Base-by-base conservation (phyloP, 257 asterid species). In the Scutellaria galericulata region DNA sequence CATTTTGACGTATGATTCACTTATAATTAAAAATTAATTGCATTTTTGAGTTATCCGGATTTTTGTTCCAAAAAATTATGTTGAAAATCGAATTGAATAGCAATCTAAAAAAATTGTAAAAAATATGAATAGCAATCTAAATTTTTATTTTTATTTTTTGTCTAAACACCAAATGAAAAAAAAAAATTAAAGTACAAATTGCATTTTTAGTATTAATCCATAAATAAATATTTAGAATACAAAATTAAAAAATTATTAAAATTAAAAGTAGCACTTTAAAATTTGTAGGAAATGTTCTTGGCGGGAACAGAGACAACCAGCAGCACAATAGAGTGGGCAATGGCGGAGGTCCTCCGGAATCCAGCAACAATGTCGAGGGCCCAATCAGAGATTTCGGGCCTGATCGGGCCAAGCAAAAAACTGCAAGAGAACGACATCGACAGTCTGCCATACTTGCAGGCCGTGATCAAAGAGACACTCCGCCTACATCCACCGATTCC, bases 271-370 rank as follows among this genome's bases (percentile, higher is more conserved):
- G 27, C 27, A 24, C 18, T 5, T 51, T 0, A 35, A 54, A 12
- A n/a, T 9, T 58, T 53, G 72, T 62, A 78, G 83, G 83, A 85
- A 65, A 78, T 85, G 58, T 83, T 85, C 55, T 9, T 85, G 42
- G 90, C 87, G 20, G 90, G 87, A 7, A 61, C 86, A 5, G 87
- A 85, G 66, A 85, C 90, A 0, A 78, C 78, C 0, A 83, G 90
- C 39, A 80, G 37, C 66, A 64, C 84, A 12, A 55, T 80, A 5
- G 84, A 85, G 41, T 85, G 90, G 90, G 86, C 84, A 44, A 72
- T 83, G 83, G 5, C 83, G 15, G 90, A 85, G 70, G 84, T 85
- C 54, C 82, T 80, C 50, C 72, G 78, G 57, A 71, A 76, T 41
- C 87, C 87, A 1, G 52, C 52, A 27, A 52, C 73, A 50, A 63